Percentiles rank a stretch among this genome's conserved stretches.
Evolutionary conservation across 108 stramenopile species (phyloP).

Genomic region (Nannochloropsis gaditana): DNA sequence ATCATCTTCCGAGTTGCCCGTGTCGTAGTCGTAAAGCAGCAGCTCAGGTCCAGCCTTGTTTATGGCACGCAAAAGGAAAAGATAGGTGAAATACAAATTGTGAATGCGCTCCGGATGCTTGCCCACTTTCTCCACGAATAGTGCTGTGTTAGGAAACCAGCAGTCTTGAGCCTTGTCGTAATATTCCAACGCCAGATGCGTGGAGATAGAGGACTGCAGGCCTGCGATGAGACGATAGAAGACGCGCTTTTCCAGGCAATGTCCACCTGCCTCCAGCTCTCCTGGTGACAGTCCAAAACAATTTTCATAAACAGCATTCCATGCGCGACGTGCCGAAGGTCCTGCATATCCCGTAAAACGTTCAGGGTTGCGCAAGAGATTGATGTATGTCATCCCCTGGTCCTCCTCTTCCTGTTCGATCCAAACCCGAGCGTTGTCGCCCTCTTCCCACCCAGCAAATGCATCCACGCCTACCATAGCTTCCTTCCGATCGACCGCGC

Average conservation of each 20-base stretch:
- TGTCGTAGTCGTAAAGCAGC: conserved; percentile 45
- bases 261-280: conserved; percentile 29
- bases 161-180: neutral
- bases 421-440: conserved; percentile 38
- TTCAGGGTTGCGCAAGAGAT: conserved; percentile 52
- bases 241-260: conserved; percentile 52
- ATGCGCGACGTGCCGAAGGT: conserved; percentile 35
- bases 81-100: conserved; percentile 86
- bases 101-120: conserved; percentile 69
- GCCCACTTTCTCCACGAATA: conserved; percentile 50
- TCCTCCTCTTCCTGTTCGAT: conserved; percentile 43
- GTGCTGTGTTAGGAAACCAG: conserved; percentile 6
- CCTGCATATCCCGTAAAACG: conserved; percentile 49
- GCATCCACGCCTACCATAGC: conserved; percentile 23
- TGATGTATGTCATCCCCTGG: conserved; percentile 48
- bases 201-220: conserved; percentile 51
- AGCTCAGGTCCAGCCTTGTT: conserved; percentile 61
- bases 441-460: conserved; percentile 39
- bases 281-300: conserved; percentile 23
- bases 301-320: conserved; percentile 50
- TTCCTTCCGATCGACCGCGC: conserved; percentile 37
- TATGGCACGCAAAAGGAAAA: conserved; percentile 78
- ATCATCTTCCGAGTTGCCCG: conserved; percentile 49
- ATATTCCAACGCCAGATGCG: conserved; percentile 29
- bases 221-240: conserved; percentile 51